Evolutionary conservation across 495 filamentous ascomycete genomes (phyloP), one percentile per base, ranked within the genome.

Genomic region (Penicillium samsonianum): DNA sequence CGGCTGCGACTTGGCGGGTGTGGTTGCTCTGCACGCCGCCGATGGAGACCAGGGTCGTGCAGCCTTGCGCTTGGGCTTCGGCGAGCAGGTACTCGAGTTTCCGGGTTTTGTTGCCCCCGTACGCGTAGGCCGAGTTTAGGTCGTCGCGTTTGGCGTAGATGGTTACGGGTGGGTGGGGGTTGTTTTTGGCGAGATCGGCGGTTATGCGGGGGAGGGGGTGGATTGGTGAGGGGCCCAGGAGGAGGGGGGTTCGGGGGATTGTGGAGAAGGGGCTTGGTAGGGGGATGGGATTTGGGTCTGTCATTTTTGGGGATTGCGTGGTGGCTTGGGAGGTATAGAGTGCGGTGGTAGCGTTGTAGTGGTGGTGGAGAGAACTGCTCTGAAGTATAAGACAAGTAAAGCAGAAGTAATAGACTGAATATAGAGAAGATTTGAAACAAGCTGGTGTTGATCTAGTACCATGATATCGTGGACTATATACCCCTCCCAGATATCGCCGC

Each of bases 11-110:
- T 55, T 82, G 79, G 0, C 86, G 78, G 8, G 83, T 87, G 67
- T 87, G 84, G 74, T 88, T 89, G 25, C 78, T 84, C 61, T 88
- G 85, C 11, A 87, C 73, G 38, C 85, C 86, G 44, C 86, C 85
- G 62, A 86, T 84, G 47, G 75, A 80, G 52, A 88, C 78, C 12
- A 89, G 76, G 3, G 80, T 85, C 55, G 80, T 77, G 62, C 72
- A 77, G 17, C 76, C 76, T 53, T 79, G 72, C 47, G 71, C 66
- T n/a, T 80, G 68, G 9, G 84, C 85, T 20, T 86, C 83, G 5
- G 82, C 74, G 42, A 82, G 67, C 28, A 86, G 76, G 59, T 77
- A 87, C 74, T 88, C 84, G 0, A 89, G 73, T 66, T 89, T 89
- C 22, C 84, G 74, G 17, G 80, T 82, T 69, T 88, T 88, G 72